Base-by-base conservation (phyloP, 192 early-diverging fungal species). In the Coemansia sp. region DNA sequence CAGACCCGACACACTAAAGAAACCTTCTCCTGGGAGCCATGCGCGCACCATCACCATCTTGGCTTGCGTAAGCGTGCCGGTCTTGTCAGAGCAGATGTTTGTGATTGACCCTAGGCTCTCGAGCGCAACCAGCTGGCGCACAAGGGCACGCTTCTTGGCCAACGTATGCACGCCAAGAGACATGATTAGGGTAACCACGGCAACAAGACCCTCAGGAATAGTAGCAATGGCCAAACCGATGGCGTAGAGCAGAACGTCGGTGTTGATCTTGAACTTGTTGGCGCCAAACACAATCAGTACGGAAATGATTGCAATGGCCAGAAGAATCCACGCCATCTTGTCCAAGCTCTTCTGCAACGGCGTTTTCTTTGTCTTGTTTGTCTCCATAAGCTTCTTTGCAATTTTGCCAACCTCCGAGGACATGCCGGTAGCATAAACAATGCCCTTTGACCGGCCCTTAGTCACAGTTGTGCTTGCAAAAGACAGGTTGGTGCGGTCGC, bases 61-160 rank as follows among this genome's bases (percentile, higher is more conserved):
- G 58, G 91, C 90, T 74, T 95, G 92, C 0, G 95, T 98, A 27
- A 95, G 74, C 12, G 95, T 97, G 21, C 95, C 95, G 1, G 86
- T 88, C 82, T 98, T 98, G 69, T 95, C 95, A 8, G 95, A 96
- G 73, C 95, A 98, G 66, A 98, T 92, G 64, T 91, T 89, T 30
- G 92, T 93, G 11, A 98, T 91, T 2, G 93, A 89, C 15, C 95
- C 95, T 13, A 98, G 72, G 19, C 88, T 88, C 80, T 98, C 95
- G 2, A 98, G 83, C 6, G 90, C 89, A 10, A 87, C 87, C 21
- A 95, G 71, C 66, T 92, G 91, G 57, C 93, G 85, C 4, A 98
- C 93, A 45, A 98, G 87, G 3, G 93, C 93, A 59, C 92, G 86
- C 48, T 85, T 81, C 53, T 85, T 82, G 37, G 95, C 90, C 91